Evolutionary conservation across 805 yeast genomes (phyloP).

Genomic region (Candida chilensis): DNA sequence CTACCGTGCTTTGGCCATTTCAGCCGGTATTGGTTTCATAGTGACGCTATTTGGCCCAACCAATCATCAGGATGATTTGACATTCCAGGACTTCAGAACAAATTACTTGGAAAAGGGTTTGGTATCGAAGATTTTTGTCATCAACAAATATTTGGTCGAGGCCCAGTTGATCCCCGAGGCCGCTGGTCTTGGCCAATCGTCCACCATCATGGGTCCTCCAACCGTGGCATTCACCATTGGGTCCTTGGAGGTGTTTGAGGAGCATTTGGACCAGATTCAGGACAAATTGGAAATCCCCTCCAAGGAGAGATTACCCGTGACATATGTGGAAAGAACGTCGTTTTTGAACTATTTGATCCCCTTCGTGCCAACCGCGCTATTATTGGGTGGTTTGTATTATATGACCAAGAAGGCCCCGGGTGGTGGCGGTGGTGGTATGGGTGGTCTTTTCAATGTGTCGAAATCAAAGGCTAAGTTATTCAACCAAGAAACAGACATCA

Average conservation of each 20-base stretch:
- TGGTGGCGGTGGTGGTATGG: constrained; percentile 63
- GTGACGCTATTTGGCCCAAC: too few relatives aligned
- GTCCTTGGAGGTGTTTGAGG: constrained; percentile 81
- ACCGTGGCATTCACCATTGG: constrained; percentile 69
- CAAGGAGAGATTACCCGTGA: constrained; percentile 68
- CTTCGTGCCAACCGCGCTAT: constrained; percentile 78
- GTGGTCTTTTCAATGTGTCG: constrained; percentile 78
- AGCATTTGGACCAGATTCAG: constrained; percentile 67
- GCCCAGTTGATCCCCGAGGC: constrained; percentile 32
- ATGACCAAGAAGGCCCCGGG: constrained; percentile 58
- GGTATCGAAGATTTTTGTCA: constrained; percentile 66
- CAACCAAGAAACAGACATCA: constrained; percentile 86
- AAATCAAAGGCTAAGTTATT: constrained; percentile 86
- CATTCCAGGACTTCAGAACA: constrained; percentile 88
- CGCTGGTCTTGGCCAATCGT: constrained; percentile 18
- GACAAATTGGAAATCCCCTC: constrained; percentile 54
- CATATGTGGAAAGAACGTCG: constrained; percentile 67
- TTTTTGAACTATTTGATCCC: constrained; percentile 55
- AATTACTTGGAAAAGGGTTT: constrained; percentile 67
- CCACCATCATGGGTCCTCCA: constrained; percentile 7
- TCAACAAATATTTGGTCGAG: constrained; percentile 68
- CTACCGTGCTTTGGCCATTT: too few relatives aligned
- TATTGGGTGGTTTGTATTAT: constrained; percentile 85
- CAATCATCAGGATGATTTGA: constrained; percentile 40
- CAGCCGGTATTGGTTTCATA: too few relatives aligned